Base-by-base conservation (phyloP, 495 filamentous ascomycete species). In the Monascus purpureus region DNA sequence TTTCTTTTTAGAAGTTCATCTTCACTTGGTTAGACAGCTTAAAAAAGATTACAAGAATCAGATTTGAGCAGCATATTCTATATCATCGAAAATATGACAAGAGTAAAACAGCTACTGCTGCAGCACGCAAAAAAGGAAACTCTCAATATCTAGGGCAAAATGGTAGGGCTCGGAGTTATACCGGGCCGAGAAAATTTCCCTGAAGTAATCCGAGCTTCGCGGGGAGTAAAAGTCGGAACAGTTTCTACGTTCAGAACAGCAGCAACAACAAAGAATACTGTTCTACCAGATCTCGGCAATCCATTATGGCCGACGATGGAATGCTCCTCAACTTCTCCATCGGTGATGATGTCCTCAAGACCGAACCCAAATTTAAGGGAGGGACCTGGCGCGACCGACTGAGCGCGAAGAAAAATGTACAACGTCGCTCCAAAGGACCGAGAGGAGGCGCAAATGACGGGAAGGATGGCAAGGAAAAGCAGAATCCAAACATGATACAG, bases 251-350 rank as follows among this genome's bases (percentile, higher is more conserved):
- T 5, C 25, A 14, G 5, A 27, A 11, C 12, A 13, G 9, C 28
- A 30, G n/a, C 12, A 30, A 5, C 9, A 30, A 30, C 7, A 11
- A 8, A n/a, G 26, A 6, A 6, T 24, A 11, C 11, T 11, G 6
- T 6, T 24, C 22, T 6, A 24, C 22, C 6, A 6, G 6, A 6
- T 6, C 4, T 27, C 8, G 4, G 7, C 9, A 12, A 6, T 20
- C 13, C 16, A 41, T 31, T 38, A 95, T 94, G 87, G 83, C 84
- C 13, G 85, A 95, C 61, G 82, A 93, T 77, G 85, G 83, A 31
- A 79, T 97, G 72, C 70, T 95, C 29, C 65, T 95, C 52, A 96
- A 97, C 50, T 95, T 95, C 49, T 70, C 80, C 33, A 61, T 90
- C 17, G 65, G 68, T 9, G 80, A 82, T 41, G 65, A 61, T 11